phyloP scores from a whole-genome alignment of 1,139 yeast genomes.

The Sugiyamaella sp. region DNA sequence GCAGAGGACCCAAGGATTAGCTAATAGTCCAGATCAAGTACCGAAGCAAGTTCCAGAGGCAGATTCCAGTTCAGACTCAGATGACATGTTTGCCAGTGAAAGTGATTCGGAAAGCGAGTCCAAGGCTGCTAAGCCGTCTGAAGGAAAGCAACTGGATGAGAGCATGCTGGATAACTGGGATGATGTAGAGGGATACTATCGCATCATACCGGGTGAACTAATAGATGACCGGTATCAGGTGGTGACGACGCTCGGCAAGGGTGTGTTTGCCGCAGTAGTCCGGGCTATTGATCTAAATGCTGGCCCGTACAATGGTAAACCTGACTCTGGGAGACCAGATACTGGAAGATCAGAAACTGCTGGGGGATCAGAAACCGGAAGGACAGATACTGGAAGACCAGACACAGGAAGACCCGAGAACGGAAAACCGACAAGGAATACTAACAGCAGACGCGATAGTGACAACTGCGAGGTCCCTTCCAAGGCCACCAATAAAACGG shows the following conservation, averaged over 20 bases:
- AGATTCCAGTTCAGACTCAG: constrained; percentile 17
- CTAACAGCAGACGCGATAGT: too few relatives aligned
- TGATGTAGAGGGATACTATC: constrained; percentile 85
- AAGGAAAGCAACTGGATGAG: constrained; percentile 32
- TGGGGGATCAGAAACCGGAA: too few relatives aligned
- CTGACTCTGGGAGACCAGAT: background rate
- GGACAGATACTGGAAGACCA: too few relatives aligned
- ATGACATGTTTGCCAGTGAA: constrained; percentile 22
- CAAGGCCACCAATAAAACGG: too few relatives aligned
- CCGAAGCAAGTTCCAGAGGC: constrained; percentile 10
- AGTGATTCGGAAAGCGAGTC: background rate
- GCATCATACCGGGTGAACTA: constrained; percentile 70
- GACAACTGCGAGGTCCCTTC: too few relatives aligned
- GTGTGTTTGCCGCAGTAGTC: constrained; percentile 52
- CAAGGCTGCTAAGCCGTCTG: background rate
- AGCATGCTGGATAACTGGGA: constrained; percentile 43
- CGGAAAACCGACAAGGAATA: too few relatives aligned
- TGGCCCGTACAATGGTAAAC: constrained; percentile 16
- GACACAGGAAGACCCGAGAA: too few relatives aligned
- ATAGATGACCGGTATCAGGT: constrained; percentile 68
- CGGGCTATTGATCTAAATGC: constrained; percentile 32
- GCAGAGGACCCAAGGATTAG: background rate
- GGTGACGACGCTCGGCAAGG: constrained; percentile 90
- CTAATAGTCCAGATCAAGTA: too few relatives aligned
- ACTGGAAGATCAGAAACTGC: too few relatives aligned